Evolutionary conservation across 2,329 filamentous ascomycete species (phyloP).

Genomic region (Penicillium sp.): DNA sequence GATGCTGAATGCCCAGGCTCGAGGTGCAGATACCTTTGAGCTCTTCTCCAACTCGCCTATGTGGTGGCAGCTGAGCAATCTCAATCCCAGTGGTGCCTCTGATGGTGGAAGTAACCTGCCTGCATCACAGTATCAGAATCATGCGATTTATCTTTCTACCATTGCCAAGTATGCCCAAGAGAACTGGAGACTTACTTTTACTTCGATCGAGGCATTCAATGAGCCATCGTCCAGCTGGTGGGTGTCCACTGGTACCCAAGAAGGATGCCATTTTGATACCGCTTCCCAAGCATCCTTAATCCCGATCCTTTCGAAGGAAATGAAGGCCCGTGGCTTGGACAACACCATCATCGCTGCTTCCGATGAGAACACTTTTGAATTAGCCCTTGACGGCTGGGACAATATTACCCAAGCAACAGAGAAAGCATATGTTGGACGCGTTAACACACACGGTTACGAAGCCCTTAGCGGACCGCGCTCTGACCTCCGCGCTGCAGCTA

Average conservation of each 20-base stretch:
- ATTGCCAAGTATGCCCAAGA: slow-evolving; percentile 10
- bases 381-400: slow-evolving; percentile 9
- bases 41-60: slow-evolving; percentile 15
- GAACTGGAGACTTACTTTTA: slow-evolving; percentile 13
- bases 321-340: slow-evolving; percentile 6
- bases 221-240: slow-evolving; percentile 12
- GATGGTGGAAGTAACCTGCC: slow-evolving; percentile 10
- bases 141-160: slow-evolving; percentile 12
- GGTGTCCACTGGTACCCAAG: slow-evolving; percentile 10
- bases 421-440: slow-evolving; percentile 2
- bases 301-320: slow-evolving; percentile 4
- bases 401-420: slow-evolving; percentile 7
- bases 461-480: slow-evolving; percentile 2
- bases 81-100: slow-evolving; percentile 11
- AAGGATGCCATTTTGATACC: slow-evolving; percentile 10
- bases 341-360: slow-evolving; percentile 11
- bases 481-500: slow-evolving; percentile 2
- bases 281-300: slow-evolving; percentile 9
- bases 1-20: slow-evolving; percentile 8
- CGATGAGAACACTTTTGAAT: slow-evolving; percentile 10
- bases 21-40: slow-evolving; percentile 13
- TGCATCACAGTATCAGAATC: slow-evolving; percentile 12
- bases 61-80: slow-evolving; percentile 13
- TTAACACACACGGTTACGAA: slow-evolving; percentile 13
- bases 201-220: slow-evolving; percentile 13